These are phyloP conservation scores for Leucocoprinus leucothites DNA, from an alignment of 768 basidiomycete genomes.

Conservation along the genomic window DNA sequence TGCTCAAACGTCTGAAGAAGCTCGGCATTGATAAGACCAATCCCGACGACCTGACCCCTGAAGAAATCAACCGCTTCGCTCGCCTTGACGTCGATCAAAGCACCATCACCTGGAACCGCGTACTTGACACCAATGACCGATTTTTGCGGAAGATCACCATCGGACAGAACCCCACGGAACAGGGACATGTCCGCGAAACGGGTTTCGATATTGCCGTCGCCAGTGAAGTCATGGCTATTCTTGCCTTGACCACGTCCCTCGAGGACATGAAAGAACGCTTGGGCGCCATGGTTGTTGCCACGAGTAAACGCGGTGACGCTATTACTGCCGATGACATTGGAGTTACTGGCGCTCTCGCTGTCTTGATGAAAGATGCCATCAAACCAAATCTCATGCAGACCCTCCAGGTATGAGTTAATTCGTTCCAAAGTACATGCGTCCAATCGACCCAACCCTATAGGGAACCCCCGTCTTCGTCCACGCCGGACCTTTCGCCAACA, in stretches of 20 bases:
- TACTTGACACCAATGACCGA: slow-evolving; percentile 94
- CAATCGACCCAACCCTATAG: slow-evolving; percentile 27
- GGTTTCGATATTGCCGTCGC: slow-evolving; percentile 98
- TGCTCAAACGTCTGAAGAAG: slow-evolving; percentile 94
- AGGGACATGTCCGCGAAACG: slow-evolving; percentile 83
- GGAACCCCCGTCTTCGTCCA: slow-evolving; percentile 99
- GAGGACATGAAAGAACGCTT: slow-evolving; percentile 90
- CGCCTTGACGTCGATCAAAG: slow-evolving; percentile 87
- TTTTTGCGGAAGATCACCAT: slow-evolving; percentile 93
- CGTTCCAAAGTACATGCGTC: background rate
- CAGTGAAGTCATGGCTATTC: slow-evolving; percentile 97
- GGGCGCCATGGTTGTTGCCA: slow-evolving; percentile 96
- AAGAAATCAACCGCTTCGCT: slow-evolving; percentile 87
- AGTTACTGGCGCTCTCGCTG: slow-evolving; percentile 91
- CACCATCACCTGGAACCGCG: slow-evolving; percentile 98
- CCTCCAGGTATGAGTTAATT: slow-evolving; percentile 54
- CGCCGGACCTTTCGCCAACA: slow-evolving; percentile 98
- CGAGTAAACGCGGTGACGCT: slow-evolving; percentile 85
- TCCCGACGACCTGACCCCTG: slow-evolving; percentile 88
- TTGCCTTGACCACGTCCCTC: slow-evolving; percentile 85
- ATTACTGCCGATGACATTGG: slow-evolving; percentile 97
- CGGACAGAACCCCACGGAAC: slow-evolving; percentile 87
- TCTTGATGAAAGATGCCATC: slow-evolving; percentile 98
- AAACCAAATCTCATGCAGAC: slow-evolving; percentile 99
- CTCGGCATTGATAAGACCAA: slow-evolving; percentile 93